A percentile compares a stretch with the other conserved stretches of the same genome.
These are phyloP conservation scores for Penicillium hordei DNA, from an alignment of 2,329 filamentous ascomycete genomes.

Conservation along the genomic window DNA sequence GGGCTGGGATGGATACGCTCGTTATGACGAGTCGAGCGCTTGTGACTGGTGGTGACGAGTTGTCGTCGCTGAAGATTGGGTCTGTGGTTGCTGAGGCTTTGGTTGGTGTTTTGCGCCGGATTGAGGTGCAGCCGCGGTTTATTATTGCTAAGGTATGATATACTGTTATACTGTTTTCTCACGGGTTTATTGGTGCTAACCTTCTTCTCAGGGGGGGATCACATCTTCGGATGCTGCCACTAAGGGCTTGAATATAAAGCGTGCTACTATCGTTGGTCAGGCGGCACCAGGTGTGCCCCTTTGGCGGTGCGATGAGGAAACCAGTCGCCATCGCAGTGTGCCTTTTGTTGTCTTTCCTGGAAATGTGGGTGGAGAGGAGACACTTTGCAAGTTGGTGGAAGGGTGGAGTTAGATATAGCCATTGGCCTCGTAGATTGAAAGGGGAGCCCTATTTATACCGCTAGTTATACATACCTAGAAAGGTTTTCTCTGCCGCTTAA, in stretches of 20 bases:
- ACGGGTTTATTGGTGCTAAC: neutral
- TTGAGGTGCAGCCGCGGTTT: slow-evolving; percentile 55
- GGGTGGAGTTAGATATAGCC: slow-evolving; percentile 32
- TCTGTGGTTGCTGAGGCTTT: slow-evolving; percentile 52
- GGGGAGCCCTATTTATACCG: neutral
- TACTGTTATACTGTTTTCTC: neutral
- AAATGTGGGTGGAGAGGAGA: slow-evolving; percentile 55
- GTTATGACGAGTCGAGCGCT: slow-evolving; percentile 61
- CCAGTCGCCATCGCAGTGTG: slow-evolving; percentile 52
- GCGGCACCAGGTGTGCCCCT: slow-evolving; percentile 59
- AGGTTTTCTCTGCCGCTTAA: neutral
- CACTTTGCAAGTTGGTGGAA: slow-evolving; percentile 49
- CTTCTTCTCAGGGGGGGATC: slow-evolving; percentile 51
- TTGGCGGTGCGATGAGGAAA: slow-evolving; percentile 58
- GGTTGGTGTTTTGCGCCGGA: slow-evolving; percentile 50
- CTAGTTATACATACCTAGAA: neutral
- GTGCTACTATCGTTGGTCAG: slow-evolving; percentile 57
- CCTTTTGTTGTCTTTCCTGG: slow-evolving; percentile 61
- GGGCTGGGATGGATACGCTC: slow-evolving; percentile 53
- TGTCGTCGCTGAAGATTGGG: slow-evolving; percentile 56
- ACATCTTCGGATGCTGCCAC: slow-evolving; percentile 60
- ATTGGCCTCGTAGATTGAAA: neutral
- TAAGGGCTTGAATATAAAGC: slow-evolving; percentile 56
- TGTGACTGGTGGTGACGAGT: slow-evolving; percentile 51
- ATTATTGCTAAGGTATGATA: slow-evolving; percentile 53